Percentiles rank a stretch among this genome's conserved stretches.
These are phyloP conservation scores for Xylaria sp. DNA, from an alignment of 2,329 filamentous ascomycete species.

Conservation along the genomic window DNA sequence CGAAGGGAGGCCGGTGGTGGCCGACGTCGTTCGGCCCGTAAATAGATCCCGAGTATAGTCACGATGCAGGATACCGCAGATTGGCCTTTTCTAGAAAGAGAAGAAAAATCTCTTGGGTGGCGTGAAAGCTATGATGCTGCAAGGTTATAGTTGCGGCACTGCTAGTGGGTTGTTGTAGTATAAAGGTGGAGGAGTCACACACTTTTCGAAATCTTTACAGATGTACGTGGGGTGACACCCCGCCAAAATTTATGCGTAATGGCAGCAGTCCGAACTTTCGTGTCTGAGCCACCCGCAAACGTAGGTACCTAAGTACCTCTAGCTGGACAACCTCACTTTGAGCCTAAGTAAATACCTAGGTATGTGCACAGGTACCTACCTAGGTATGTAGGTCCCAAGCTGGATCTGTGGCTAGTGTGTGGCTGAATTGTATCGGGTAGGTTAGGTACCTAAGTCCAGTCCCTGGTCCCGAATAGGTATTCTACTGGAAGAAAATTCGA, in stretches of 20 bases:
- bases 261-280: background rate
- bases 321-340: background rate
- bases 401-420: too few relatives aligned
- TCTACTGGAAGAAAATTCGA: constrained; percentile 31
- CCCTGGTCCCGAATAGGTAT: too few relatives aligned
- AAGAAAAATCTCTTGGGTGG: constrained; percentile 9
- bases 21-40: constrained; percentile 36
- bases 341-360: too few relatives aligned
- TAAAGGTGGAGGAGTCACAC: constrained; percentile 39
- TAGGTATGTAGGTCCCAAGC: too few relatives aligned
- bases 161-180: constrained; percentile 31
- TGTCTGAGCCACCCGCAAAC: constrained; percentile 29
- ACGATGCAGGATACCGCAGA: constrained; percentile 6
- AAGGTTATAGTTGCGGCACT: constrained; percentile 26
- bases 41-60: constrained; percentile 1
- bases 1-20: constrained; percentile 39
- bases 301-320: constrained; percentile 7
- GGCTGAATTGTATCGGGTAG: too few relatives aligned
- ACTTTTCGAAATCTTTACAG: constrained; percentile 42
- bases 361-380: too few relatives aligned
- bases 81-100: constrained; percentile 4
- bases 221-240: constrained; percentile 41
- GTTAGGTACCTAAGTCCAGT: too few relatives aligned
- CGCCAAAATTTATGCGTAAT: constrained; percentile 37
- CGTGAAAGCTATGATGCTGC: constrained; percentile 22